Evolutionary conservation across 2,329 filamentous ascomycete species (phyloP), one percentile per base, ranked within the genome.

Genomic region (Gyromitra esculenta): DNA sequence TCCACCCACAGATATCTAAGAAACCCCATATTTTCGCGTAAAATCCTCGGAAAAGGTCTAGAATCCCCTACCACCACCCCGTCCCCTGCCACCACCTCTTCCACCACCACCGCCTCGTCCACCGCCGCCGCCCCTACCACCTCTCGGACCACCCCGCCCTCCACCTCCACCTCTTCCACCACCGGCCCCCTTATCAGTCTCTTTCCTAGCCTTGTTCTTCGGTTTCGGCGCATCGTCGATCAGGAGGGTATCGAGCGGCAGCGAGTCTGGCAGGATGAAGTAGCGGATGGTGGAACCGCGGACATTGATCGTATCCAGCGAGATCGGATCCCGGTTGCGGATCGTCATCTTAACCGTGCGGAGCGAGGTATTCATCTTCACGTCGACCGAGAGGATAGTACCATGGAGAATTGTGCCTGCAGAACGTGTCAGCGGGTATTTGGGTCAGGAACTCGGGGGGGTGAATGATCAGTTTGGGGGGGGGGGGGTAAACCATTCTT

Each of bases 131-230:
- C 87, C 56, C 90, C 88, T 88, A 88, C 90, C 83, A 86, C 88
- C 60, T 83, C 86, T 82, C 84, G 86, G 65, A 86, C 86, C 76
- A 86, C 87, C 41, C 86, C 87, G 54, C 88, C 87, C 52, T 88
- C 88, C 37, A 87, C 88, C 7, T 89, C 87, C 35, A 89, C 87
- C 48, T 88, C 87, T 45, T 89, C 89, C 37, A 89, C 90, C 41
- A 87, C 89, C 48, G 86, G 89, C 56, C 86, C 86, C 5, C 86
- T 88, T 81, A 91, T 90, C 0, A 85, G 85, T 39, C 86, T 98
- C 96, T 88, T 99, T 99, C 83, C 95, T 90, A 35, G 96, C 95
- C 90, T 99, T 99, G 87, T 99, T 99, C 91, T 98, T 98, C 77
- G 96, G 95, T 87, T 99, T 99, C 66, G 95, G 94, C 82, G 93